Evolutionary conservation across 345 rosid species (phyloP).

Genomic region (Gossypium mustelinum): DNA sequence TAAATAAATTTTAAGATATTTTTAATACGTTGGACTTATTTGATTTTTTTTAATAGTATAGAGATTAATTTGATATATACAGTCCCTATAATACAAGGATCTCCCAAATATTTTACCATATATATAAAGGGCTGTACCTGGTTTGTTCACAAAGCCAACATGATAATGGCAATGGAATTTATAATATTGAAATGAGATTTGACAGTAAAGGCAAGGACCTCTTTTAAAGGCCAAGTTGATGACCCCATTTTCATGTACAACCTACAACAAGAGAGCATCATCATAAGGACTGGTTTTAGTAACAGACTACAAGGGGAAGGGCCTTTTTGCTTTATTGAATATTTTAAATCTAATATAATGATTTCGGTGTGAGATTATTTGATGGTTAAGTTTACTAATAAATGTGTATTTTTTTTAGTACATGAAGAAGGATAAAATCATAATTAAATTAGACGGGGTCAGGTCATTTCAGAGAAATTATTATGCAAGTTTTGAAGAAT

Average conservation of each 20-base stretch:
- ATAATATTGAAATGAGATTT: constrained; percentile 34
- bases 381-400: no score
- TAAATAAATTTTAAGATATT: no score
- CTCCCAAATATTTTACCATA: no score
- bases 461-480: no score
- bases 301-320: constrained; percentile 18
- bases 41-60: no score
- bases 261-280: constrained; percentile 18
- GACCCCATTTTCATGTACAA: constrained; percentile 30
- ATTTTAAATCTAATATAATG: constrained; percentile 14
- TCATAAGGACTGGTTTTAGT: constrained; percentile 28
- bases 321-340: constrained; percentile 14
- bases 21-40: no score
- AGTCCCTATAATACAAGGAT: no score
- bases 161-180: constrained; percentile 34
- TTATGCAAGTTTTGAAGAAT: no score
- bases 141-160: constrained; percentile 18
- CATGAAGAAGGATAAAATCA: no score
- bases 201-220: constrained; percentile 38
- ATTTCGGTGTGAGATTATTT: no score
- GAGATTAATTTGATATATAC: no score
- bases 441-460: accelerated
- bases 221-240: constrained; percentile 29
- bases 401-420: no score
- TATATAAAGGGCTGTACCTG: not conserved